Evolutionary conservation across 1,139 yeast genomes (phyloP).

Genomic region (Suhomyces chickasaworum): DNA sequence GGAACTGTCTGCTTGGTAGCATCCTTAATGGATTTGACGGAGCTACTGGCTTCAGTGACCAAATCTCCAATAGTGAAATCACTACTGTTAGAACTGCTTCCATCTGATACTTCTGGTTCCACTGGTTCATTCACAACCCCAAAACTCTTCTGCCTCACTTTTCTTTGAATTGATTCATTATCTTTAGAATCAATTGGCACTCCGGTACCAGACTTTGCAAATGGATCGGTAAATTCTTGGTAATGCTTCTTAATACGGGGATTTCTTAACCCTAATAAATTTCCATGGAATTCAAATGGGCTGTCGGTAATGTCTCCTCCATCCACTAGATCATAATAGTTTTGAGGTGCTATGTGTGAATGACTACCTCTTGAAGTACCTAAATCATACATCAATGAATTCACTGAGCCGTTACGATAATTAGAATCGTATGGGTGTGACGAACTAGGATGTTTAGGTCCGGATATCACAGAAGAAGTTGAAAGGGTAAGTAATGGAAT

Average conservation of each 20-base stretch:
- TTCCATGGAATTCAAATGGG: conserved; percentile 23
- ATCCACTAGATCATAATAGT: conserved; percentile 31
- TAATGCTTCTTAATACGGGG: conserved; percentile 42
- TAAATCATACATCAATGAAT: conserved; percentile 31
- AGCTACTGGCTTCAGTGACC: conserved; percentile 3
- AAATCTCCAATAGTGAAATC: conserved; percentile 12
- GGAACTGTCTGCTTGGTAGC: neutral
- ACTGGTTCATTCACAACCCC: conserved; percentile 22
- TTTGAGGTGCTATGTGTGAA: conserved; percentile 19
- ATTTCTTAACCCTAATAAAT: conserved; percentile 33
- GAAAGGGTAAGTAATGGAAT: conserved; percentile 41
- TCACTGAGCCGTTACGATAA: conserved; percentile 17
- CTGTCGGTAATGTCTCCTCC: conserved; percentile 31
- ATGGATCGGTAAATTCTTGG: conserved; percentile 22
- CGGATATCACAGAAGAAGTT: conserved; percentile 27
- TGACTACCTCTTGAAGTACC: conserved; percentile 25
- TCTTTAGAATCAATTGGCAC: conserved; percentile 1
- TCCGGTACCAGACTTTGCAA: conserved; percentile 8
- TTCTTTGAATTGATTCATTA: conserved; percentile 4
- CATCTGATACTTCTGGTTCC: conserved; percentile 8
- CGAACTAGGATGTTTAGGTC: conserved; percentile 1
- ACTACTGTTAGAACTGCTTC: conserved; percentile 12
- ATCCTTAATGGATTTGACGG: neutral
- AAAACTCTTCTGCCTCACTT: conserved; percentile 28
- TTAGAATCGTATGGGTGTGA: conserved; percentile 1